Evolutionary conservation across 2,329 filamentous ascomycete species (phyloP).

Genomic region (Fusarium bulbicola): DNA sequence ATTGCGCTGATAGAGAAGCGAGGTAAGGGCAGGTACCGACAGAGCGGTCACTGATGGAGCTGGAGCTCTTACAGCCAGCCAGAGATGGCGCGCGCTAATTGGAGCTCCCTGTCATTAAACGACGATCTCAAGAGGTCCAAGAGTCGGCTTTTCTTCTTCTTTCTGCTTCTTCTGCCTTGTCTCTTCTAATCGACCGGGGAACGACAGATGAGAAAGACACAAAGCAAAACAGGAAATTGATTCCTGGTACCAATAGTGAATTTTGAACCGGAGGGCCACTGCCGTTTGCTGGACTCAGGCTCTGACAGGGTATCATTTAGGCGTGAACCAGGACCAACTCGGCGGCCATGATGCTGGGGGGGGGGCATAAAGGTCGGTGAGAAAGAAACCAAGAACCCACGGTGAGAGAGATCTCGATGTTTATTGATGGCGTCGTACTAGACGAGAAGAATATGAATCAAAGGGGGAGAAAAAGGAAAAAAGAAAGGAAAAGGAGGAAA

Average conservation of each 20-base stretch:
- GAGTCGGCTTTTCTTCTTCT: background rate
- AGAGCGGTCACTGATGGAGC: constrained; percentile 28
- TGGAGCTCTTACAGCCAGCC: constrained; percentile 10
- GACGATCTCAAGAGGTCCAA: constrained; percentile 24
- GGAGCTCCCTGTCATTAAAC: constrained; percentile 20
- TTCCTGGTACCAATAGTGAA: background rate
- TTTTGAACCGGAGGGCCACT: background rate
- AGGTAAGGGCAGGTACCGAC: constrained; percentile 22
- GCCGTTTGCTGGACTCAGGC: background rate
- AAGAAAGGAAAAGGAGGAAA: background rate
- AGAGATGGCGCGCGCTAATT: constrained; percentile 34
- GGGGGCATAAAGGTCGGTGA: constrained; percentile 15
- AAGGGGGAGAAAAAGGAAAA: background rate
- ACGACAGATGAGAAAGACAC: constrained; percentile 22
- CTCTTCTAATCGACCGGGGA: background rate
- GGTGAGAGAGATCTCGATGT: constrained; percentile 7
- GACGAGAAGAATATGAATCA: background rate
- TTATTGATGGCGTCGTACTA: constrained; percentile 2
- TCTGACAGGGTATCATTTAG: background rate
- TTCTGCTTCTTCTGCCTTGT: constrained; percentile 6
- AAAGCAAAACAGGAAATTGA: constrained; percentile 8
- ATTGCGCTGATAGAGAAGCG: background rate
- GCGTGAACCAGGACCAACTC: constrained; percentile 4
- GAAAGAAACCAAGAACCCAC: constrained; percentile 2
- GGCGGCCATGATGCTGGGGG: background rate